Evolutionary conservation across 1,284 basidiomycete species (phyloP).

Genomic region (Hemileia vastatrix): DNA sequence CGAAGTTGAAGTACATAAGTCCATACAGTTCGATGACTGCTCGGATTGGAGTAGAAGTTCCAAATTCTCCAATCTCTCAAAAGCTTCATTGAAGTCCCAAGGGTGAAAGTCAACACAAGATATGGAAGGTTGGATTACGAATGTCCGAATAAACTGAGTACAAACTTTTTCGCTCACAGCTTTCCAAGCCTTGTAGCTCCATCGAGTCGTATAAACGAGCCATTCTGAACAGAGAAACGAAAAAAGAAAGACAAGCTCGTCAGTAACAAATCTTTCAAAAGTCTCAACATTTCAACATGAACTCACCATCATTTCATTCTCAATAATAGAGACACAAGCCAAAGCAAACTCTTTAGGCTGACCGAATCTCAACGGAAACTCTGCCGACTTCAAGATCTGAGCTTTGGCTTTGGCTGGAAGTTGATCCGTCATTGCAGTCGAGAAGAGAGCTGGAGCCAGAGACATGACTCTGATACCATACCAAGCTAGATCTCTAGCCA

Average conservation of each 20-base stretch:
- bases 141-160: too few species aligned
- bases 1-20: too few species aligned
- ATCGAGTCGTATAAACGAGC: constrained; percentile 36
- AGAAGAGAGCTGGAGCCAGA: constrained; percentile 41
- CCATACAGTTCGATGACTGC: too few species aligned
- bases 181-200: constrained; percentile 40
- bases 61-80: too few species aligned
- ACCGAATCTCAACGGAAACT: constrained; percentile 20
- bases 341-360: constrained; percentile 17
- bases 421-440: constrained; percentile 42
- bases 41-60: too few species aligned
- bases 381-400: constrained; percentile 17
- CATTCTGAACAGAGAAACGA: constrained; percentile 26
- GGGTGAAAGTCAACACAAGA: too few species aligned
- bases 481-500: constrained; percentile 45
- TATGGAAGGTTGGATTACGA: too few species aligned
- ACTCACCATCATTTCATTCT: constrained; percentile 39
- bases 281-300: neutral
- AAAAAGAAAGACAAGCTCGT: neutral
- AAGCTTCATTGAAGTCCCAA: too few species aligned
- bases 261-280: neutral
- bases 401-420: constrained; percentile 29
- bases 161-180: constrained; percentile 25
- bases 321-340: constrained; percentile 15
- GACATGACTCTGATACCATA: constrained; percentile 36